Evolutionary conservation across 441 rosid species (phyloP).

Genomic region (Pelargonium citronellum): DNA sequence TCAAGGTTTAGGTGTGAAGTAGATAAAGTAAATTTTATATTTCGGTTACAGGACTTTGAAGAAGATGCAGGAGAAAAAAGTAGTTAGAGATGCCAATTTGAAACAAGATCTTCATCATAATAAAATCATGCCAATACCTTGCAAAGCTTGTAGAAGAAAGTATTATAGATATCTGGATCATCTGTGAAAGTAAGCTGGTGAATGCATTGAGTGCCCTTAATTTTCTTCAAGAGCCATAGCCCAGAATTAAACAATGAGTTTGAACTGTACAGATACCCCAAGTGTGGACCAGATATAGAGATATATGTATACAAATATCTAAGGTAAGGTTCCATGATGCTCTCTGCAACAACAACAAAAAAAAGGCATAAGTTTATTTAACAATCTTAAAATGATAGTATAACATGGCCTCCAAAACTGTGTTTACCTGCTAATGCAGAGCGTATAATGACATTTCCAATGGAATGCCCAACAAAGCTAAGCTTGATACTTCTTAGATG

Average conservation of each 20-base stretch:
- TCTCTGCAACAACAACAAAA: constrained; percentile 45
- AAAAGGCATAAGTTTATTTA: background rate
- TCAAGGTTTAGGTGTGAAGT: background rate
- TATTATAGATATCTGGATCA: constrained; percentile 64
- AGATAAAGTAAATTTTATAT: background rate
- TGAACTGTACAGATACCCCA: constrained; percentile 90
- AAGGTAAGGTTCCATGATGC: constrained; percentile 73
- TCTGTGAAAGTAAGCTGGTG: constrained; percentile 96
- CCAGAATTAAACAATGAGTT: constrained; percentile 92
- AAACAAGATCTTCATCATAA: background rate
- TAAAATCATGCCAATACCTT: constrained; percentile 41
- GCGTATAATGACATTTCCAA: constrained; percentile 83
- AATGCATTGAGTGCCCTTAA: constrained; percentile 80
- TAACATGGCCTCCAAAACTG: constrained; percentile 14
- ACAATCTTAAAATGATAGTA: constrained; percentile 13
- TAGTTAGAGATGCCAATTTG: background rate
- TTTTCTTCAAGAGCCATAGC: constrained; percentile 81
- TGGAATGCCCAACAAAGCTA: constrained; percentile 95
- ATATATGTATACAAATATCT: constrained; percentile 60
- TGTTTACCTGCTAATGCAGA: constrained; percentile 72
- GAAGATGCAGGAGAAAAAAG: background rate
- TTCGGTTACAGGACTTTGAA: background rate
- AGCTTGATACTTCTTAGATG: constrained; percentile 54
- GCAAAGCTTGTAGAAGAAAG: constrained; percentile 76
- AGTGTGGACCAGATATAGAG: constrained; percentile 89